phyloP scores from a whole-genome alignment of 805 yeast genomes.

The Zygosaccharomyces pseudorouxii region DNA sequence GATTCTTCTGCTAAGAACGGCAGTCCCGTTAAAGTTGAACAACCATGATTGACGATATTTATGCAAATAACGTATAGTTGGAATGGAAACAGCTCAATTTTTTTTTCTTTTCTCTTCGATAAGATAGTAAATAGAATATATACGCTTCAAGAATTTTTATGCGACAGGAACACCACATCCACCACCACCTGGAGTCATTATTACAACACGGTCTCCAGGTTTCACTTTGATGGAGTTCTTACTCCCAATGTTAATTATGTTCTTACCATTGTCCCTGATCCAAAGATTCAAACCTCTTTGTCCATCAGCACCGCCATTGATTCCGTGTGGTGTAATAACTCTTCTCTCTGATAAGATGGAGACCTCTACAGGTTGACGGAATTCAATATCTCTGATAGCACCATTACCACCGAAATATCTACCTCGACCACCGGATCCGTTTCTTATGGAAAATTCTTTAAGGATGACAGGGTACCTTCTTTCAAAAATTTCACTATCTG shows the following conservation, averaged over 20 bases:
- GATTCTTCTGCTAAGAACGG: conserved; percentile 60
- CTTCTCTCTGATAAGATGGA: conserved; percentile 86
- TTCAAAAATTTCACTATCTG: conserved; percentile 87
- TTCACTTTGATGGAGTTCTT: conserved; percentile 55
- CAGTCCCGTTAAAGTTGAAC: conserved; percentile 44
- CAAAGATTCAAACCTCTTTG: conserved; percentile 61
- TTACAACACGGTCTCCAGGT: conserved; percentile 62
- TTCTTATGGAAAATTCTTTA: conserved; percentile 64
- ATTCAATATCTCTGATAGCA: conserved; percentile 78
- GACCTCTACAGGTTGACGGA: conserved; percentile 63
- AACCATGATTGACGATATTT: not conserved
- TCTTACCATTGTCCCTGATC: conserved; percentile 38
- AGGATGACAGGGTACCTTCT: conserved; percentile 80
- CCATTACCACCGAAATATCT: conserved; percentile 77
- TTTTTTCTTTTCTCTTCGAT: not conserved
- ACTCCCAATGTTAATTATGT: conserved; percentile 56
- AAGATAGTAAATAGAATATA: not conserved
- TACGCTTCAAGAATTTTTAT: not conserved
- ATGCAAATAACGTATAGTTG: not conserved
- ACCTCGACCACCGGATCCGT: conserved; percentile 79
- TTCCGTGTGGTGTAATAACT: conserved; percentile 78
- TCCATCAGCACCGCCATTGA: conserved; percentile 78
- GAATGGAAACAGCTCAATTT: not conserved
- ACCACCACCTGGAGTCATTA: conserved; percentile 84
- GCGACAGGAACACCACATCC: conserved; percentile 52